Conservation (phyloP, 176 grass and related monocot species). For the Hordeum marinum region DNA sequence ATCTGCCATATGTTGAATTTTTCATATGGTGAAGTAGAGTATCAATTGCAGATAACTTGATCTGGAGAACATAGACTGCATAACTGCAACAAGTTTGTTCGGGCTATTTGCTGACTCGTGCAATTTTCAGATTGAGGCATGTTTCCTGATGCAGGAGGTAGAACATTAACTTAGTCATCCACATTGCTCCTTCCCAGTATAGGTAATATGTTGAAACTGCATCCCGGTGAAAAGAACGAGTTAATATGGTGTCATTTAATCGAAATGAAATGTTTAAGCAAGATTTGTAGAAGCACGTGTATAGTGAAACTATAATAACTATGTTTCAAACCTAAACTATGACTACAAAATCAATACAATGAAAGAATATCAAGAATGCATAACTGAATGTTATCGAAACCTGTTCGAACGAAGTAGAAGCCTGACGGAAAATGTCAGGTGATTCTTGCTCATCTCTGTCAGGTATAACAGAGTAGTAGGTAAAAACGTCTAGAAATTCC, state of each 20-base stretch:
- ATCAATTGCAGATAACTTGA: background rate
- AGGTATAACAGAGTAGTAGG: too few relatives aligned
- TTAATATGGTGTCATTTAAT: background rate
- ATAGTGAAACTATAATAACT: too few relatives aligned
- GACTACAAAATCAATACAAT: too few relatives aligned
- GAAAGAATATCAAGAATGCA: too few relatives aligned
- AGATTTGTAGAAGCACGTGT: background rate
- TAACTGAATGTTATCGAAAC: too few relatives aligned
- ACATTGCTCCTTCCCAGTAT: constrained; percentile 44
- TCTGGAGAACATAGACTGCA: constrained; percentile 7
- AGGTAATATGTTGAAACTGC: constrained; percentile 57
- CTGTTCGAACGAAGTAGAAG: too few relatives aligned
- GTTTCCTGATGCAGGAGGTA: constrained; percentile 13
- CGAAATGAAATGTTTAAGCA: background rate
- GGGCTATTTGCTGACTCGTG: constrained; percentile 37
- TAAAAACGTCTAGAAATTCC: too few relatives aligned
- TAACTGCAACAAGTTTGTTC: constrained; percentile 17
- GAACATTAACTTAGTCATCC: constrained; percentile 22
- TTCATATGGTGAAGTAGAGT: background rate
- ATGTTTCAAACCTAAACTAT: too few relatives aligned
- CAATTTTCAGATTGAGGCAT: constrained; percentile 27
- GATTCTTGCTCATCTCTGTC: too few relatives aligned
- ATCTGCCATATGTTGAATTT: constrained; percentile 23
- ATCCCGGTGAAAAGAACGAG: constrained; percentile 41
- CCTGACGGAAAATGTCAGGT: too few relatives aligned